Evolutionary conservation across 352 stramenopile genomes (phyloP), one percentile per base, ranked within the genome.

Genomic region (Globisporangium solare): DNA sequence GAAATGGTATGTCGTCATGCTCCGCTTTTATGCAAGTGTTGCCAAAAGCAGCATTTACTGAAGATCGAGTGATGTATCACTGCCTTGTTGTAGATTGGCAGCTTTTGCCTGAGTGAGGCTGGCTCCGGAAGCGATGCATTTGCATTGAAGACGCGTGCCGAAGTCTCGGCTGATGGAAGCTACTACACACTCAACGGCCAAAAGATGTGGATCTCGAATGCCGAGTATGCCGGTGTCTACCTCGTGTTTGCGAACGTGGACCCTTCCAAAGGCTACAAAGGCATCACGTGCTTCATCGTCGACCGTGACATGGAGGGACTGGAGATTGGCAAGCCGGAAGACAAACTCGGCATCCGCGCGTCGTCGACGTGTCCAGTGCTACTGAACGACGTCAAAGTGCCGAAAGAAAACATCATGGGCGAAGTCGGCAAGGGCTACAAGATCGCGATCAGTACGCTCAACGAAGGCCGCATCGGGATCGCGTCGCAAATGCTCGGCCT

Each of bases 151-250:
- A 99, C 95, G 8, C 92, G 75, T 10, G 96, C 95, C 1, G 82
- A 86, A 1, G 67, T 67, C 24, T 97, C 85, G 20, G 47, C 75
- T 0, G 93, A 98, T 61, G 88, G 86, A 51, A 97, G 83, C 48
- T 97, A 97, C 67, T 99, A 95, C 71, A 97, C 88, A 17, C 70
- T 99, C 12, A 98, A 88, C 68, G 97, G 97, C 21, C 87, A 90
- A 48, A 99, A 99, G 72, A 87, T 98, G 69, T 99, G 97, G 97
- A 99, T 99, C 64, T 98, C 94, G 35, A 99, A 99, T 72, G 91
- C 90, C 13, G 91, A 92, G 59, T 95, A 98, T 61, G 83, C 96
- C 17, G 94, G 93, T 6, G 86, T 98, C 1, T 98, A 98, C 72
- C 74, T 99, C 37, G 93, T 99, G 14, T 98, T 99, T 75, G 96